Conservation (phyloP, 192 early-diverging fungal genomes). For the Backusella morwellensis region DNA sequence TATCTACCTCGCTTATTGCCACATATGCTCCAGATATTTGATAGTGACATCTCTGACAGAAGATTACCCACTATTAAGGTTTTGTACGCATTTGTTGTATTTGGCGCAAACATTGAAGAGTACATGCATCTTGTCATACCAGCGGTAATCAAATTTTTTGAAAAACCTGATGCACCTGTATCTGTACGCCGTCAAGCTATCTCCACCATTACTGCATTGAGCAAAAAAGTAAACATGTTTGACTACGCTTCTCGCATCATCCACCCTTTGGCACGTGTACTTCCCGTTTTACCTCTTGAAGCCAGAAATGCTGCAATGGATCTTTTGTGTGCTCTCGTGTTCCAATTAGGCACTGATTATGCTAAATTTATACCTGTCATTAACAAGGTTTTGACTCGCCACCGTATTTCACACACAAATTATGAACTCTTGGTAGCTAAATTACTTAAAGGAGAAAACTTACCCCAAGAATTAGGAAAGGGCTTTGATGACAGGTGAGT, state of each 20-base stretch:
- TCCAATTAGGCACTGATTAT: conserved; percentile 85
- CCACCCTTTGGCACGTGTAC: conserved; percentile 76
- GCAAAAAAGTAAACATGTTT: conserved; percentile 73
- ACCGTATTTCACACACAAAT: conserved; percentile 63
- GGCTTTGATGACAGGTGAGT: conserved; percentile 45
- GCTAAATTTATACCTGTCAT: conserved; percentile 86
- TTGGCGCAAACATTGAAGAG: conserved; percentile 88
- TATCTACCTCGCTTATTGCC: conserved; percentile 80
- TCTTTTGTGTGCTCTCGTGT: conserved; percentile 73
- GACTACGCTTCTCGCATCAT: conserved; percentile 88
- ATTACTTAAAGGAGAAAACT: conserved; percentile 71
- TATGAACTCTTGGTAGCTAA: conserved; percentile 80
- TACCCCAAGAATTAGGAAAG: conserved; percentile 63
- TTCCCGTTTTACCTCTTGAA: conserved; percentile 51
- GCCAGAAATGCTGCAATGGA: conserved; percentile 74
- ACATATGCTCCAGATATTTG: conserved; percentile 83
- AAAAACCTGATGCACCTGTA: conserved; percentile 62
- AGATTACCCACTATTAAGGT: conserved; percentile 65
- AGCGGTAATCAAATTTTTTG: conserved; percentile 76
- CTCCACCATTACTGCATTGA: conserved; percentile 69
- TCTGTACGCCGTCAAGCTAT: conserved; percentile 65
- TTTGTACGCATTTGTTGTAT: conserved; percentile 74
- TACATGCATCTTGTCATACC: conserved; percentile 92
- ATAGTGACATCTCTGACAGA: conserved; percentile 69
- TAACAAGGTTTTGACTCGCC: conserved; percentile 65